A percentile compares a stretch with the other conserved stretches of the same genome.
phyloP scores from a whole-genome alignment of 2,329 filamentous ascomycete species.

The Apiospora rasikravindrae region DNA sequence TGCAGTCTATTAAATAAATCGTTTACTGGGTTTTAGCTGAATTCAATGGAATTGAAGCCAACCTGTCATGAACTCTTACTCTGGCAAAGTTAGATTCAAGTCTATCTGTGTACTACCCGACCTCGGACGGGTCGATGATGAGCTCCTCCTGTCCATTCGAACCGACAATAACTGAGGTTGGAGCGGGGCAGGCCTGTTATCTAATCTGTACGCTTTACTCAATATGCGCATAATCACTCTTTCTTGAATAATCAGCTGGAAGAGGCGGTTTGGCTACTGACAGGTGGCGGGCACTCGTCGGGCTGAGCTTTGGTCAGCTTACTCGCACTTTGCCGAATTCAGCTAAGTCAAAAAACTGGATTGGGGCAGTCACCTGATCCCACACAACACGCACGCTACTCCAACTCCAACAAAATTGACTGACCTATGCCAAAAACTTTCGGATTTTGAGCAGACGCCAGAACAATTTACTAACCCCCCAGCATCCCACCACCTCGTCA shows the following conservation, averaged over 20 bases:
- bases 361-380: slow-evolving; percentile 18
- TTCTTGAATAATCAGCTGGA: neutral
- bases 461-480: slow-evolving; percentile 16
- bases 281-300: neutral
- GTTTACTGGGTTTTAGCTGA: neutral
- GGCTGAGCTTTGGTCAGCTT: neutral
- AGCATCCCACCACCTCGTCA: slow-evolving; percentile 19
- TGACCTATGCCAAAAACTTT: slow-evolving; percentile 19
- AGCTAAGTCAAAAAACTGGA: slow-evolving; percentile 14
- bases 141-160: neutral
- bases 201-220: neutral
- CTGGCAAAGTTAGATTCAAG: neutral
- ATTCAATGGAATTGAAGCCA: neutral
- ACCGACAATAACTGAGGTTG: neutral
- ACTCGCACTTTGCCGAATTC: neutral
- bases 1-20: neutral
- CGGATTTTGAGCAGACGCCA: slow-evolving; percentile 16
- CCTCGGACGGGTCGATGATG: neutral
- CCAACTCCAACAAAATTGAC: slow-evolving; percentile 20
- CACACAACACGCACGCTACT: slow-evolving; percentile 19
- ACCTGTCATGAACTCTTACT: neutral
- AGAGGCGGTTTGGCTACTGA: neutral
- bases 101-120: neutral
- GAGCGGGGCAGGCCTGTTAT: slow-evolving; percentile 9
- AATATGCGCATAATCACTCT: neutral